Percentiles rank a stretch among this genome's conserved stretches.
Evolutionary conservation across 2,329 filamentous ascomycete species (phyloP).

Genomic region (Aspergillus sp.): DNA sequence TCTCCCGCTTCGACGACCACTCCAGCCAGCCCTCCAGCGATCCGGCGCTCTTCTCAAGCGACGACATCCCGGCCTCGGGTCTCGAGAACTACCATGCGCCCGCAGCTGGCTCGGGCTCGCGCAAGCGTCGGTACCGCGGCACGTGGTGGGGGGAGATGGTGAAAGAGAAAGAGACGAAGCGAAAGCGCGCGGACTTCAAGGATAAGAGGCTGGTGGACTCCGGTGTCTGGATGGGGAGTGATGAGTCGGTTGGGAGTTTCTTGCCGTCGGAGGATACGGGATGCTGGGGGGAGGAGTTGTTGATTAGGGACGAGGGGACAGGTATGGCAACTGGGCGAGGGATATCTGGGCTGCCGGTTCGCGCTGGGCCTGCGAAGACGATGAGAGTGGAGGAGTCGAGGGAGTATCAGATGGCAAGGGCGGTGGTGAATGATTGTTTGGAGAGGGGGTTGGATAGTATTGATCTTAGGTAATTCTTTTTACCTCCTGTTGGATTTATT

Average conservation of each 20-base stretch:
- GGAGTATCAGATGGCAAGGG: slow-evolving; percentile 38
- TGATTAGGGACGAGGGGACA: slow-evolving; percentile 29
- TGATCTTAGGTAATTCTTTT: slow-evolving; percentile 46
- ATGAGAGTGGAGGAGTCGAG: slow-evolving; percentile 30
- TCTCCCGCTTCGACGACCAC: slow-evolving; percentile 33
- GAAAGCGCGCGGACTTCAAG: slow-evolving; percentile 44
- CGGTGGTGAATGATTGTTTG: slow-evolving; percentile 41
- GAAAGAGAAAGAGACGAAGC: slow-evolving; percentile 34
- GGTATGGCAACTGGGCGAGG: slow-evolving; percentile 3
- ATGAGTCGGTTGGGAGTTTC: slow-evolving; percentile 38
- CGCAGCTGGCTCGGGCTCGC: slow-evolving; percentile 17
- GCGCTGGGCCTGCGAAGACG: slow-evolving; percentile 18
- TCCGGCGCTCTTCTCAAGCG: slow-evolving; percentile 49
- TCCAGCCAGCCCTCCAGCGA: slow-evolving; percentile 45
- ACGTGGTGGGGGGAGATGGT: slow-evolving; percentile 47
- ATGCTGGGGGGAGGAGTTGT: slow-evolving; percentile 39
- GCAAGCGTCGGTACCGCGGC: slow-evolving; percentile 45
- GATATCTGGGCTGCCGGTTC: background rate
- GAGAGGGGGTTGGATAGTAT: slow-evolving; percentile 46
- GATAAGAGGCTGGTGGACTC: slow-evolving; percentile 46
- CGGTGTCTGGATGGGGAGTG: slow-evolving; percentile 51
- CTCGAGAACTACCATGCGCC: slow-evolving; percentile 44
- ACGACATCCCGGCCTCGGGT: slow-evolving; percentile 46
- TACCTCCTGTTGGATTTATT: background rate
- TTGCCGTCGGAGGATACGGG: slow-evolving; percentile 34